phyloP scores from a whole-genome alignment of 2,329 filamentous ascomycete species.

The Trichophyton rubrum region DNA sequence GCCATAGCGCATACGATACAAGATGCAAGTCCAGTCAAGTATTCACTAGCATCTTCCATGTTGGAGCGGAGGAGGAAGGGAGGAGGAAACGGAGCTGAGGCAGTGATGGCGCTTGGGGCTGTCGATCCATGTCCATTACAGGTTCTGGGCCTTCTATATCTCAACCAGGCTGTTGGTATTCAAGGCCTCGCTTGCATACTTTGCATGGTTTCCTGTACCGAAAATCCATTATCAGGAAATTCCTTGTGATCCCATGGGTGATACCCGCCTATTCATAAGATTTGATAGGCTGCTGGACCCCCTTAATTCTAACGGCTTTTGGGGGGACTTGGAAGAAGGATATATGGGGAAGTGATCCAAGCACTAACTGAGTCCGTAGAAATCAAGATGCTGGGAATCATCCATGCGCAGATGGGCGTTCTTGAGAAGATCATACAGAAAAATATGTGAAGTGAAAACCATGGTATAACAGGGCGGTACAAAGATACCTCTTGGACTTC shows the following conservation, averaged over 20 bases:
- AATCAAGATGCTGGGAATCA: not conserved
- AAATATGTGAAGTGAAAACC: not conserved
- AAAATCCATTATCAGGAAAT: not conserved
- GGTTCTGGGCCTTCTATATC: not conserved
- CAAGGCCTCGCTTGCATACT: not conserved
- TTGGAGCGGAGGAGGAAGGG: not conserved
- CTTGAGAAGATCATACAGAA: not conserved
- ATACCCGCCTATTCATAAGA: not conserved
- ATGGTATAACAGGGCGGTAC: not conserved
- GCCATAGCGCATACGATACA: slow-evolving; percentile 1
- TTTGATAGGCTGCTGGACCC: not conserved
- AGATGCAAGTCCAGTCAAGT: not conserved
- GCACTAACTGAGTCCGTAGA: not conserved
- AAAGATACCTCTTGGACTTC: not conserved
- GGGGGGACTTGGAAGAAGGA: not conserved
- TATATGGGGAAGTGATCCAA: not conserved
- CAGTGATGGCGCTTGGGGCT: not conserved
- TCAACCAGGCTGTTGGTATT: not conserved
- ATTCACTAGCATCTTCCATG: not conserved
- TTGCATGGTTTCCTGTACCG: not conserved
- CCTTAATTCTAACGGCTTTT: not conserved
- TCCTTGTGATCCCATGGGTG: not conserved
- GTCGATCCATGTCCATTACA: not conserved
- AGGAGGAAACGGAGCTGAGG: not conserved
- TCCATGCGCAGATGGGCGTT: not conserved